Percentiles rank a stretch among this genome's conserved stretches.
Conservation (phyloP, 805 yeast species). For the Nakazawaea ishiwadae region DNA sequence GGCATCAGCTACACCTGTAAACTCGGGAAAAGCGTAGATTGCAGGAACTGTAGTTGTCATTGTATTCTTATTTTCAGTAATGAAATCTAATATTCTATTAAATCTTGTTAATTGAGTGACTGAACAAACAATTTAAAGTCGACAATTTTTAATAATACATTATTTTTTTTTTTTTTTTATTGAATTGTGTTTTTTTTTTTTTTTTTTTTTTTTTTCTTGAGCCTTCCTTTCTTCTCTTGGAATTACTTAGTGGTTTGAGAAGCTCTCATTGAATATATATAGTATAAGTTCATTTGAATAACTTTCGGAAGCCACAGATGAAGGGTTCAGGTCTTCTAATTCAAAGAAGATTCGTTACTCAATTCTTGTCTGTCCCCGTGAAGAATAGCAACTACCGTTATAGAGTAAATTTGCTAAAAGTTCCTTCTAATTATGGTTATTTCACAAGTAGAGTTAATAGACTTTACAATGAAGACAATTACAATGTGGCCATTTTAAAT, state of each 20-base stretch:
- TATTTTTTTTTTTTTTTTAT: too few species aligned
- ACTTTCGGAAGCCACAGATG: background rate
- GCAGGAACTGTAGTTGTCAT: slow-evolving; percentile 93
- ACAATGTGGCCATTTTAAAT: slow-evolving; percentile 46
- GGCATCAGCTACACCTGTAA: slow-evolving; percentile 89
- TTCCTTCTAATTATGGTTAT: slow-evolving; percentile 80
- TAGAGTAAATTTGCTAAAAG: slow-evolving; percentile 52
- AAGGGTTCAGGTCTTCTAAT: background rate
- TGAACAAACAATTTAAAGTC: too few species aligned
- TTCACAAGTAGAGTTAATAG: slow-evolving; percentile 72
- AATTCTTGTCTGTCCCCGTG: slow-evolving; percentile 23
- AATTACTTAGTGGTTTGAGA: too few species aligned
- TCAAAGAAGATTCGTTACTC: slow-evolving; percentile 19
- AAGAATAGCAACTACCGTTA: slow-evolving; percentile 26
- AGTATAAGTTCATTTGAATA: too few species aligned
- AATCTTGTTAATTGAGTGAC: too few species aligned
- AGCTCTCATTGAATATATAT: too few species aligned
- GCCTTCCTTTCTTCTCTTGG: too few species aligned
- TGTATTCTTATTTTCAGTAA: too few species aligned
- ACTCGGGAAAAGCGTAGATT: slow-evolving; percentile 87
- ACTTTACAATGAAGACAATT: slow-evolving; percentile 75
- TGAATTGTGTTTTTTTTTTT: too few species aligned
- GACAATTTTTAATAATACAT: too few species aligned
- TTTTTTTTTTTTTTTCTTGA: too few species aligned
- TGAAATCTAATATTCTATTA: too few species aligned